A percentile compares a stretch with the other conserved stretches of the same genome.
Evolutionary conservation across 108 stramenopile species (phyloP).

Genomic region (Epipyxis sp.): DNA sequence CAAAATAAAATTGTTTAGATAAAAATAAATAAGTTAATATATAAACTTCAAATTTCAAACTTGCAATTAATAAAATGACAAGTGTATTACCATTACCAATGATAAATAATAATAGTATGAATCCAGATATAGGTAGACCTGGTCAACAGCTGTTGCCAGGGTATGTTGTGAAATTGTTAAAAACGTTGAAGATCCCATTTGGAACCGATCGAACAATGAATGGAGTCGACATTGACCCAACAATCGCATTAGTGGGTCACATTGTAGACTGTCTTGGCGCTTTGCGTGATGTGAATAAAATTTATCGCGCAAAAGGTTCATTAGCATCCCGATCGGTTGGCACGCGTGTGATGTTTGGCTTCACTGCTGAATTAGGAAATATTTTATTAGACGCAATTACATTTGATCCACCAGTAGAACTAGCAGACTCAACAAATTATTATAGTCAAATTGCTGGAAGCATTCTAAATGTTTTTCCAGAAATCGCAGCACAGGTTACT

Average conservation of each 20-base stretch:
- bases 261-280: constrained; percentile 15
- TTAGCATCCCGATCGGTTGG: constrained; percentile 3
- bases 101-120: background rate
- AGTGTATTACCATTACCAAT: background rate
- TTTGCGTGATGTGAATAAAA: constrained; percentile 18
- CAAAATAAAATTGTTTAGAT: too few species aligned
- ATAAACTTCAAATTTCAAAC: too few species aligned
- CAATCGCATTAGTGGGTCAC: background rate
- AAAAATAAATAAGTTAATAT: too few species aligned
- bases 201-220: constrained; percentile 11
- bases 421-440: background rate
- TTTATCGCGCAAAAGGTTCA: constrained; percentile 13
- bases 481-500: constrained; percentile 22
- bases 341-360: background rate
- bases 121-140: background rate
- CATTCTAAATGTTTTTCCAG: constrained; percentile 15
- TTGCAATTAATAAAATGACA: background rate
- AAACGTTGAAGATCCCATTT: constrained; percentile 17
- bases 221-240: constrained; percentile 11
- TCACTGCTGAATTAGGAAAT: background rate
- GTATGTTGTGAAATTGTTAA: constrained; percentile 16
- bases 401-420: constrained; percentile 1
- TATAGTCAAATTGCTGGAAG: background rate
- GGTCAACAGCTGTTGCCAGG: constrained; percentile 15
- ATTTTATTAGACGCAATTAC: constrained; percentile 12